Evolutionary conservation across 805 yeast genomes (phyloP).

Genomic region (Candida nitratophila): DNA sequence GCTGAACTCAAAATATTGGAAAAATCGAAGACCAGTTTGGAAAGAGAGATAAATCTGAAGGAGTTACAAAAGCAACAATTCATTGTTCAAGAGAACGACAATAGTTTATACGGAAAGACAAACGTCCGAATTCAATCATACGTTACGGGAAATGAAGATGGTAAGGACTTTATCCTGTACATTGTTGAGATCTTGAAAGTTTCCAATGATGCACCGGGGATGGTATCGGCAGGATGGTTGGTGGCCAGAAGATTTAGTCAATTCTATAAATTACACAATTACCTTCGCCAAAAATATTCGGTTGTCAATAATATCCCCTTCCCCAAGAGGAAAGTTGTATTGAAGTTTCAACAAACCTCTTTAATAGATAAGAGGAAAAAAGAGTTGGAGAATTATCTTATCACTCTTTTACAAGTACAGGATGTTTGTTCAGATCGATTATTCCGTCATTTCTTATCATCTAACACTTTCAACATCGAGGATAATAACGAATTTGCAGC

Average conservation of each 20-base stretch:
- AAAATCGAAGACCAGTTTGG: constrained; percentile 61
- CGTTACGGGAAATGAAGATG: constrained; percentile 49
- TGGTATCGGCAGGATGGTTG: constrained; percentile 71
- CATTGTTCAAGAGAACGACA: constrained; percentile 76
- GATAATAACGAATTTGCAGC: not conserved
- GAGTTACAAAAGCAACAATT: constrained; percentile 75
- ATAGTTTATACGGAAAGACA: constrained; percentile 65
- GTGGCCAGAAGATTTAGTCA: constrained; percentile 88
- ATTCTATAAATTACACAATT: constrained; percentile 63
- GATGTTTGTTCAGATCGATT: constrained; percentile 67
- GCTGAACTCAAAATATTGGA: constrained; percentile 60
- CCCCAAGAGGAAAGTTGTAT: constrained; percentile 59
- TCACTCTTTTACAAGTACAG: constrained; percentile 48
- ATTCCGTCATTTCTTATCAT: constrained; percentile 71
- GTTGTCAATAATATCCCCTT: constrained; percentile 41
- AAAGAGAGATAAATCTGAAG: constrained; percentile 65
- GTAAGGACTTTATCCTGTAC: constrained; percentile 60
- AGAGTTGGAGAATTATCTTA: constrained; percentile 57
- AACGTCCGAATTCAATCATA: constrained; percentile 44
- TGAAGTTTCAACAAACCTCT: constrained; percentile 61
- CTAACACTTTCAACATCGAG: constrained; percentile 45
- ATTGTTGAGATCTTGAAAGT: constrained; percentile 66
- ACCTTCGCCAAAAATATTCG: constrained; percentile 47
- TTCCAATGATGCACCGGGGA: constrained; percentile 20
- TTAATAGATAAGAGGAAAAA: constrained; percentile 57